These are phyloP conservation scores for Lentinula sp. DNA, from an alignment of 768 basidiomycete species.

Conservation along the genomic window DNA sequence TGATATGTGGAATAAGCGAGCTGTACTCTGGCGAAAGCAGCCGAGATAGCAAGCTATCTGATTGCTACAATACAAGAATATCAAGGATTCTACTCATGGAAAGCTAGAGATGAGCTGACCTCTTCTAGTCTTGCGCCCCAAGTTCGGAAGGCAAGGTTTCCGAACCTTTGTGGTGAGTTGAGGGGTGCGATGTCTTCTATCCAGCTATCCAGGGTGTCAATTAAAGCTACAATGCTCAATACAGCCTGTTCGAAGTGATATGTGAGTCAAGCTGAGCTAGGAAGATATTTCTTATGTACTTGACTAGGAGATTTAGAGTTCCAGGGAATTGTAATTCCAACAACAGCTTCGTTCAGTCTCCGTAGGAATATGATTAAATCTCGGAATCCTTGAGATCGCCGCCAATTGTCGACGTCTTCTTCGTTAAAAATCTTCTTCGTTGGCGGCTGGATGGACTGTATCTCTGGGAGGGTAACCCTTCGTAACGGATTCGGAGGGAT, in stretches of 20 bases:
- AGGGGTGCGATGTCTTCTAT: constrained; percentile 77
- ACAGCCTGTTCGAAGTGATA: constrained; percentile 34
- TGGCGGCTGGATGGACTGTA: constrained; percentile 22
- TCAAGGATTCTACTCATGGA: not conserved
- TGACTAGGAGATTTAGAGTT: constrained; percentile 23
- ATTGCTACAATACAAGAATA: constrained; percentile 34
- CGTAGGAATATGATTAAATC: constrained; percentile 74
- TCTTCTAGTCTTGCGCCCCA: constrained; percentile 79
- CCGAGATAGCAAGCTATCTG: constrained; percentile 39
- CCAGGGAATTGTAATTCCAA: constrained; percentile 53
- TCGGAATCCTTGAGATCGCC: constrained; percentile 58
- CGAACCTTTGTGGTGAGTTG: constrained; percentile 76
- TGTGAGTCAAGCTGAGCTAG: not conserved
- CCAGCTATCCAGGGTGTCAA: constrained; percentile 68
- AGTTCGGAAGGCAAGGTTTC: constrained; percentile 84
- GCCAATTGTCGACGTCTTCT: constrained; percentile 70
- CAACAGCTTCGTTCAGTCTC: constrained; percentile 72
- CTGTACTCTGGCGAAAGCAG: constrained; percentile 43
- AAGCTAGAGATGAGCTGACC: constrained; percentile 32
- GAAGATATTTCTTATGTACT: constrained; percentile 19
- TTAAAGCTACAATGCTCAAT: constrained; percentile 39
- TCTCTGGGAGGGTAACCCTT: constrained; percentile 17
- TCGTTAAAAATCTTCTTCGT: constrained; percentile 64
- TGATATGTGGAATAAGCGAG: constrained; percentile 53
- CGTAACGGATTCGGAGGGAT: constrained; percentile 14